phyloP scores from a whole-genome alignment of 2,329 filamentous ascomycete species.

The Fusarium stilboides region DNA sequence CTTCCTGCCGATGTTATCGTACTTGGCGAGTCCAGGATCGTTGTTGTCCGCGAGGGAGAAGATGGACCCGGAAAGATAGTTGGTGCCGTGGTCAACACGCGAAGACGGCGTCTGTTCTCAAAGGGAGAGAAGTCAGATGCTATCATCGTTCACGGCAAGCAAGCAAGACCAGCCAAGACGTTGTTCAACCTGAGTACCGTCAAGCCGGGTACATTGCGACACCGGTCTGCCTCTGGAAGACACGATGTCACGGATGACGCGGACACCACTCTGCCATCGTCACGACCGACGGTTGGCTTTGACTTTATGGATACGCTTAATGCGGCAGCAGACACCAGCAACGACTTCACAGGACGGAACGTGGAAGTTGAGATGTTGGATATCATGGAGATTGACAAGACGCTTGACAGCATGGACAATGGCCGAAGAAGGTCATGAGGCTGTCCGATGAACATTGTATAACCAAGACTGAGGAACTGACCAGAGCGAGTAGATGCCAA shows the following conservation, averaged over 20 bases:
- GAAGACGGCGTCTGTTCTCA: slow-evolving; percentile 55
- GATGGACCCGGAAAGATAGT: slow-evolving; percentile 63
- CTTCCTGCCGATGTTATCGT: slow-evolving; percentile 69
- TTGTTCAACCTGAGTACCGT: slow-evolving; percentile 67
- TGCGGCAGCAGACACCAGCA: slow-evolving; percentile 67
- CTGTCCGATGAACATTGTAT: slow-evolving; percentile 63
- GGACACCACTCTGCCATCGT: slow-evolving; percentile 46
- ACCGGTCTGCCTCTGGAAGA: slow-evolving; percentile 49
- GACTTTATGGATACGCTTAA: slow-evolving; percentile 67
- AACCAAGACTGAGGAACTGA: slow-evolving; percentile 28
- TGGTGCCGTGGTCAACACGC: slow-evolving; percentile 56
- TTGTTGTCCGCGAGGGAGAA: slow-evolving; percentile 69
- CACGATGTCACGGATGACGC: slow-evolving; percentile 42
- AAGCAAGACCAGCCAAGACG: slow-evolving; percentile 56
- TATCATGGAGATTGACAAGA: slow-evolving; percentile 76
- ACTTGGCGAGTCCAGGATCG: slow-evolving; percentile 69
- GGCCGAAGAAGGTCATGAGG: slow-evolving; percentile 60
- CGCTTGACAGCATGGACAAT: slow-evolving; percentile 69
- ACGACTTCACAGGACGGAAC: slow-evolving; percentile 66
- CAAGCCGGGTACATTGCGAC: slow-evolving; percentile 57
- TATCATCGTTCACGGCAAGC: slow-evolving; percentile 69
- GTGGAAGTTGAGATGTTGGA: slow-evolving; percentile 74
- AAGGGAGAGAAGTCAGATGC: slow-evolving; percentile 63
- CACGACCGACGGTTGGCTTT: slow-evolving; percentile 59
- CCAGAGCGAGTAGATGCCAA: slow-evolving; percentile 46